A percentile compares a stretch with the other conserved stretches of the same genome.
phyloP scores from a whole-genome alignment of 345 rosid genomes.

The Erysimum cheiranthoides region DNA sequence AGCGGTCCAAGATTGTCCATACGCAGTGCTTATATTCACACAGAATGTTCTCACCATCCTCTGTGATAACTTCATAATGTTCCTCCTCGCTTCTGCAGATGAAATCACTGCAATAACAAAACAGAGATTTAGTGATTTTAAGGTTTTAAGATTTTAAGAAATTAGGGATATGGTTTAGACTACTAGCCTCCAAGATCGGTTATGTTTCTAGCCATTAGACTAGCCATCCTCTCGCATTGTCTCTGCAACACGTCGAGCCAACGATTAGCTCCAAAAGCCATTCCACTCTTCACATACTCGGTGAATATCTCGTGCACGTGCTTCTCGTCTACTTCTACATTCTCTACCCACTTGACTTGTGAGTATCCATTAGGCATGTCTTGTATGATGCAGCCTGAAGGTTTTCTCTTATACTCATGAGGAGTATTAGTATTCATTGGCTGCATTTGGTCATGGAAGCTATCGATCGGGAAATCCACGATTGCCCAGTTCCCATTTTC shows the following conservation, averaged over 20 bases:
- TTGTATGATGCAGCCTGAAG: constrained; percentile 90
- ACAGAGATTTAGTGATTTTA: neutral
- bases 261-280: constrained; percentile 90
- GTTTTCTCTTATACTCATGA: constrained; percentile 66
- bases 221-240: constrained; percentile 89
- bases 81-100: constrained; percentile 78
- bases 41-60: constrained; percentile 84
- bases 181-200: constrained; percentile 82
- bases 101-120: constrained; percentile 58
- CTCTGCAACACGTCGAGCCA: constrained; percentile 79
- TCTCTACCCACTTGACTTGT: constrained; percentile 92
- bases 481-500: constrained; percentile 78
- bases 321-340: constrained; percentile 74
- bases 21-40: constrained; percentile 61
- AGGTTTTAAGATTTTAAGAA: neutral
- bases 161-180: neutral
- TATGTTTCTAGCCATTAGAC: constrained; percentile 89
- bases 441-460: constrained; percentile 62
- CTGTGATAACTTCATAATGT: constrained; percentile 77
- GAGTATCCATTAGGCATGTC: constrained; percentile 99
- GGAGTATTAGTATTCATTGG: constrained; percentile 35
- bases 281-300: constrained; percentile 56
- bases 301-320: constrained; percentile 67
- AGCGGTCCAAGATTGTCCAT: constrained; percentile 89
- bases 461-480: constrained; percentile 83